Evolutionary conservation across 805 yeast species (phyloP).

Genomic region (Blastobotrys chiropterorum): DNA sequence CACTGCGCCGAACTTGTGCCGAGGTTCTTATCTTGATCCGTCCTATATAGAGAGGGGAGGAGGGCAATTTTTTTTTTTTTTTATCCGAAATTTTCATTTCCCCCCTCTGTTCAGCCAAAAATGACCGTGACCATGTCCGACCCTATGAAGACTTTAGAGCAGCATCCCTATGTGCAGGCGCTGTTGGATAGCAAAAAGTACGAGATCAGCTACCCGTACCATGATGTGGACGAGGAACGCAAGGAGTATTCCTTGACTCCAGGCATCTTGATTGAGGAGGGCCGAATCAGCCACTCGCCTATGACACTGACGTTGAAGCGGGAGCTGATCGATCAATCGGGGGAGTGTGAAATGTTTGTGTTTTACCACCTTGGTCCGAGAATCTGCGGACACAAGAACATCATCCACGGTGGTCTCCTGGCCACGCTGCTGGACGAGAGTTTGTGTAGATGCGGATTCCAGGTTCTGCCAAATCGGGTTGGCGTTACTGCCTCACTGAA

Average conservation of each 20-base stretch:
- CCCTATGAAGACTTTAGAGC: neutral
- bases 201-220: conserved; percentile 15
- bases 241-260: conserved; percentile 20
- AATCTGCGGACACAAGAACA: conserved; percentile 61
- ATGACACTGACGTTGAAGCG: conserved; percentile 16
- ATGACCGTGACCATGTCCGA: neutral
- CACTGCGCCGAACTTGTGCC: neutral
- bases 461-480: conserved; percentile 64
- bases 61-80: neutral
- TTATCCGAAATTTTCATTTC: neutral
- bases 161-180: conserved; percentile 20
- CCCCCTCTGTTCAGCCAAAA: neutral
- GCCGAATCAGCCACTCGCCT: conserved; percentile 20
- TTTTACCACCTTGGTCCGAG: conserved; percentile 67
- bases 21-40: neutral
- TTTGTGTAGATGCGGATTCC: conserved; percentile 79
- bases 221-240: conserved; percentile 11
- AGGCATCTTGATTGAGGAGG: conserved; percentile 19
- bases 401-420: conserved; percentile 81
- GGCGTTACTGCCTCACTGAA: conserved; percentile 85
- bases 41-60: neutral
- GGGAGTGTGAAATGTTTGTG: conserved; percentile 42
- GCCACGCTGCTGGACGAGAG: conserved; percentile 84
- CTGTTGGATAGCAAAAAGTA: conserved; percentile 17
- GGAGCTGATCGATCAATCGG: conserved; percentile 12